Evolutionary conservation across 2,329 filamentous ascomycete genomes (phyloP).

Genomic region (Xylariaceae sp.): DNA sequence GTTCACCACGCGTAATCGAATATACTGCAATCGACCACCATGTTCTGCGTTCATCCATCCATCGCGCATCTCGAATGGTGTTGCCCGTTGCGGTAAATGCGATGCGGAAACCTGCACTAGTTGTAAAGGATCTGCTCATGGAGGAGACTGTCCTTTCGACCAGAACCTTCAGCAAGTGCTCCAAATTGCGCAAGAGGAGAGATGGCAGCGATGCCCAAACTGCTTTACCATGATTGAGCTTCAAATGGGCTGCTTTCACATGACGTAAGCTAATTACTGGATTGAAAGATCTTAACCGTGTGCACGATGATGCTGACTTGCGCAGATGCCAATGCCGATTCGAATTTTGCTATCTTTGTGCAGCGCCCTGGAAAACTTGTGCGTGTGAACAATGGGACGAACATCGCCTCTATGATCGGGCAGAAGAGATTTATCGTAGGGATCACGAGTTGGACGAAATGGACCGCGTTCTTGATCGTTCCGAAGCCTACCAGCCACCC

Average conservation of each 20-base stretch:
- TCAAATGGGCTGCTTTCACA: conserved; percentile 49
- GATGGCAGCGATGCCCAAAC: conserved; percentile 47
- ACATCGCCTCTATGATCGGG: conserved; percentile 7
- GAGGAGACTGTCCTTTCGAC: conserved; percentile 45
- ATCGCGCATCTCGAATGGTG: conserved; percentile 23
- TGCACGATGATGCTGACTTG: conserved; percentile 1
- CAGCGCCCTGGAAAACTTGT: conserved; percentile 19
- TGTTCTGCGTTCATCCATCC: conserved; percentile 46
- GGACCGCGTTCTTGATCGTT: not conserved
- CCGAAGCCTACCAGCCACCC: not conserved
- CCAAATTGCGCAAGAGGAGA: conserved; percentile 33
- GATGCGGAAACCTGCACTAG: conserved; percentile 38
- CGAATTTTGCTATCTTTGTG: conserved; percentile 19
- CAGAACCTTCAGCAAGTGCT: conserved; percentile 34
- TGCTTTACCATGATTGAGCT: conserved; percentile 48
- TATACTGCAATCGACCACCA: conserved; percentile 41
- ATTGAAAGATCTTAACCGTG: conserved; percentile 1
- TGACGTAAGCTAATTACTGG: conserved; percentile 46
- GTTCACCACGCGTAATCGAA: conserved; percentile 40
- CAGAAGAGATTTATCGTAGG: conserved; percentile 3
- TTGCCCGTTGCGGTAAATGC: conserved; percentile 41
- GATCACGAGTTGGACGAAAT: not conserved
- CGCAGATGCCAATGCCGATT: conserved; percentile 12
- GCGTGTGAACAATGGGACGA: conserved; percentile 33
- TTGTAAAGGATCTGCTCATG: conserved; percentile 46